Evolutionary conservation across 371 early-diverging fungal species (phyloP), one percentile per base, ranked within the genome.

Genomic region (Mortierella polycephala): DNA sequence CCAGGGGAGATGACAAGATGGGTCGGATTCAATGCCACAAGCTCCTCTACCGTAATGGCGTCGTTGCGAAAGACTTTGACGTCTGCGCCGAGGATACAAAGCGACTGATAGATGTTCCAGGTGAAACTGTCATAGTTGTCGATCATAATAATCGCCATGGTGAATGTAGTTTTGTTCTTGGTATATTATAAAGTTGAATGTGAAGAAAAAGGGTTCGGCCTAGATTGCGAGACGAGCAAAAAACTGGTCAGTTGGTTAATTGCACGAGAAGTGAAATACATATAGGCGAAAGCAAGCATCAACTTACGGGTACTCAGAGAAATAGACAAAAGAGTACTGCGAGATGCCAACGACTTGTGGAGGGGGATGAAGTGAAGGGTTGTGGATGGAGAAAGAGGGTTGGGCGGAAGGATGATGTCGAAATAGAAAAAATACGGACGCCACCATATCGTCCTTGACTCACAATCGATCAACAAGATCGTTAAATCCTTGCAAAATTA

Each of bases 111-210:
- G 51, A 99, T 91, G 83, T 99, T 99, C 91, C 95, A 99, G 44
- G 97, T 97, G 74, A 99, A 99, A 75, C 93, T 93, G 87, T 98
- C 99, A 90, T 97, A 98, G 82, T 97, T 97, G 86, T 98, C 98
- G 64, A 98, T 96, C 74, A 98, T 88, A 50, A 98, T 65, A 18
- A 94, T 93, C 23, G 93, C 85, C 91, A 92, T 92, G 71, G 42
- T 79, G 71, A 59, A 51, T n/a, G 52, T 5, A 30, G 39, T 18
- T 57, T n/a, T 52, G 50, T 10, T 44, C 18, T 7, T 42, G 52
- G 45, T 14, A 5, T n/a, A 37, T 13, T 14, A 44, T 21, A 4
- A 6, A 59, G 39, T 18, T 7, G 30, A 40, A n/a, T n/a, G 30
- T 30, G 30, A 20, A 40, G 39, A 18, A 5, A 53, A 58, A 41